Percentiles rank a stretch among this genome's conserved stretches.
Evolutionary conservation across 2,329 filamentous ascomycete genomes (phyloP).

Genomic region (Aspergillus brasiliensis): DNA sequence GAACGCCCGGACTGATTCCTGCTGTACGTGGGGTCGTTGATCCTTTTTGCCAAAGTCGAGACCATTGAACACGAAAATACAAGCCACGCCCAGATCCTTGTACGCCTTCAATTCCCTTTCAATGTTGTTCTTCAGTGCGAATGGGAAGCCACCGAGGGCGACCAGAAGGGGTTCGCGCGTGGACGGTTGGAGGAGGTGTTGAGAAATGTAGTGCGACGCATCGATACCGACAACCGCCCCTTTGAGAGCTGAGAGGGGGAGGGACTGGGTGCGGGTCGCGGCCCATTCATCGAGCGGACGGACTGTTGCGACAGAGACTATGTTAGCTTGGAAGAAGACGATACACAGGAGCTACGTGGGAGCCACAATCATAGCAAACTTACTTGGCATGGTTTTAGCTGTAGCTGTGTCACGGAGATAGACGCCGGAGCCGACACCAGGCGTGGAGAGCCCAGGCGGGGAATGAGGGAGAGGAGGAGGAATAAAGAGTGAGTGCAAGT

Average conservation of each 20-base stretch:
- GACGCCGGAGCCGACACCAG: conserved; percentile 29
- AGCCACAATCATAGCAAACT: conserved; percentile 16
- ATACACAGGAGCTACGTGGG: conserved; percentile 10
- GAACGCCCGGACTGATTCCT: conserved; percentile 68
- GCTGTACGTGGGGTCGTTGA: conserved; percentile 60
- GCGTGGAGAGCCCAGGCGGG: conserved; percentile 28
- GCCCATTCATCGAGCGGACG: conserved; percentile 61
- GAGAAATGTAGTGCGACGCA: conserved; percentile 83
- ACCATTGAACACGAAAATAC: conserved; percentile 90
- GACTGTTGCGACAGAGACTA: conserved; percentile 33
- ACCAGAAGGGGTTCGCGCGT: conserved; percentile 85
- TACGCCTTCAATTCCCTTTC: conserved; percentile 74
- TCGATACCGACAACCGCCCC: conserved; percentile 80
- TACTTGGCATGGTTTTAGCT: conserved; percentile 42
- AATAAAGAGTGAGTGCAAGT: background rate
- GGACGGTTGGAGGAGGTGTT: conserved; percentile 69
- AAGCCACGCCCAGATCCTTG: conserved; percentile 69
- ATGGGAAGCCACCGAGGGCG: conserved; percentile 84
- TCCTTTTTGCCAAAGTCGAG: conserved; percentile 77
- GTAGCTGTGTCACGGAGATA: conserved; percentile 26
- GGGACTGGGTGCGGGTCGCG: conserved; percentile 55
- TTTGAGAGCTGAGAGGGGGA: conserved; percentile 70
- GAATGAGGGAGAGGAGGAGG: conserved; percentile 7
- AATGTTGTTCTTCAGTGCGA: conserved; percentile 74
- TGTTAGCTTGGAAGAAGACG: conserved; percentile 6